A percentile compares a stretch with the other conserved stretches of the same genome.
Evolutionary conservation across 805 yeast species (phyloP).

Genomic region (Saturnispora ahearnii): DNA sequence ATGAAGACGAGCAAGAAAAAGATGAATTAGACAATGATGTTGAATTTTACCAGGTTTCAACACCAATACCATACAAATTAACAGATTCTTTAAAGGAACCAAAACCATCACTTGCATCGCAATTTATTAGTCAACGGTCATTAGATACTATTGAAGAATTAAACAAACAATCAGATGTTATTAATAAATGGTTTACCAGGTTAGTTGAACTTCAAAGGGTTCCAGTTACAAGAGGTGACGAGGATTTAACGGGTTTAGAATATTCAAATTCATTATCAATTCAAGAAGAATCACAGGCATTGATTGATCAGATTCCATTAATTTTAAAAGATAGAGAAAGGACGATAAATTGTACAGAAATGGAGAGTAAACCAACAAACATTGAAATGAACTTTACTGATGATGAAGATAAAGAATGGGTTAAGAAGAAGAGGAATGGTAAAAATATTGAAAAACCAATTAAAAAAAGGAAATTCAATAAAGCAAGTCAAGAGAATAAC

Average conservation of each 20-base stretch:
- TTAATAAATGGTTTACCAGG: slow-evolving; percentile 44
- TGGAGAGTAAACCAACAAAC: slow-evolving; percentile 1
- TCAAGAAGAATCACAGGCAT: slow-evolving; percentile 61
- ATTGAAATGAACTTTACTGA: background rate
- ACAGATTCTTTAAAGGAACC: slow-evolving; percentile 4
- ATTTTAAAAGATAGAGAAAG: slow-evolving; percentile 37
- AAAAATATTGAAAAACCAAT: background rate
- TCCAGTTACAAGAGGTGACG: slow-evolving; percentile 31
- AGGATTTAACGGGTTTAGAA: slow-evolving; percentile 54
- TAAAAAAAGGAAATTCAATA: slow-evolving; percentile 4
- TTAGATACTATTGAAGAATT: slow-evolving; percentile 27
- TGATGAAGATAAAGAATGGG: slow-evolving; percentile 5
- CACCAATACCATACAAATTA: background rate
- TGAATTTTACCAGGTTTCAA: slow-evolving; percentile 9
- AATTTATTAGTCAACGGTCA: slow-evolving; percentile 23
- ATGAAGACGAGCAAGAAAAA: slow-evolving; percentile 2
- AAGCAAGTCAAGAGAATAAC: background rate
- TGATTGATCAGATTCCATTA: slow-evolving; percentile 45
- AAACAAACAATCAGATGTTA: slow-evolving; percentile 40
- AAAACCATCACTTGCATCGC: slow-evolving; percentile 13
- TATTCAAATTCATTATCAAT: slow-evolving; percentile 64
- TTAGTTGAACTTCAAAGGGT: slow-evolving; percentile 35
- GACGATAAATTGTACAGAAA: slow-evolving; percentile 26
- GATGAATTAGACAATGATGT: background rate
- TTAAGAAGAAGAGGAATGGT: slow-evolving; percentile 1